Base-by-base conservation (phyloP, 306 rosid genomes). In the Cicer arietinum region DNA sequence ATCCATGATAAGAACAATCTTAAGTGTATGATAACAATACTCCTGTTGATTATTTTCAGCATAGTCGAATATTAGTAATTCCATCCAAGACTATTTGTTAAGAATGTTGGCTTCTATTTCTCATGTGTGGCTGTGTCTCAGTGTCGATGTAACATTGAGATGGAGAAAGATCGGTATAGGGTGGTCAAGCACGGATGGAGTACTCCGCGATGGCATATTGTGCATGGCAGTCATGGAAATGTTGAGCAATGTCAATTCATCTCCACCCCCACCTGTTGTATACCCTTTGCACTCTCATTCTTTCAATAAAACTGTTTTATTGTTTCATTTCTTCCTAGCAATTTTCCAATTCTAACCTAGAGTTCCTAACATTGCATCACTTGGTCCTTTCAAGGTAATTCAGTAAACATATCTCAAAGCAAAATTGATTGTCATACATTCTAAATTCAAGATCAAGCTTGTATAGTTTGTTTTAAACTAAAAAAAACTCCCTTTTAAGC, bases 281-380 rank as follows among this genome's bases (percentile, higher is more conserved):
- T 13, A 6, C 12, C 17, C 12, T 6, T 48, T 37, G 7, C 20
- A 20, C 22, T 56, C 13, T 56, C 17, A 20, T 18, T 18, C 37
- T 20, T 56, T n/a, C 39, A 1, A 8, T 56, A 8, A 56, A 20
- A 20, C 3, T 0, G 37, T 18, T 50, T 7, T 54, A 54, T 18
- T 12, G 6, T 20, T 10, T 5, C 13, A 56, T 18, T 56, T 17
- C 25, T 53, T 53, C 8, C 12, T 17, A 50, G 5, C 59, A 17
- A 17, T 7, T 16, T 53, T 7, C 8, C 30, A 7, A 53, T 53
- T 20, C 61, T 56, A 18, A 18, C 2, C 61, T 20, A 56, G 61
- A 56, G 61, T 56, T 56, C 61, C 39, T n/a, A 56, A 56, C 61
- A 18, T 53, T 53, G 11, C 30, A 53, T 53, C 59, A 53, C 30